Evolutionary conservation across 176 grass and related monocot species (phyloP).

Genomic region (Cenchrus fungigraminus): DNA sequence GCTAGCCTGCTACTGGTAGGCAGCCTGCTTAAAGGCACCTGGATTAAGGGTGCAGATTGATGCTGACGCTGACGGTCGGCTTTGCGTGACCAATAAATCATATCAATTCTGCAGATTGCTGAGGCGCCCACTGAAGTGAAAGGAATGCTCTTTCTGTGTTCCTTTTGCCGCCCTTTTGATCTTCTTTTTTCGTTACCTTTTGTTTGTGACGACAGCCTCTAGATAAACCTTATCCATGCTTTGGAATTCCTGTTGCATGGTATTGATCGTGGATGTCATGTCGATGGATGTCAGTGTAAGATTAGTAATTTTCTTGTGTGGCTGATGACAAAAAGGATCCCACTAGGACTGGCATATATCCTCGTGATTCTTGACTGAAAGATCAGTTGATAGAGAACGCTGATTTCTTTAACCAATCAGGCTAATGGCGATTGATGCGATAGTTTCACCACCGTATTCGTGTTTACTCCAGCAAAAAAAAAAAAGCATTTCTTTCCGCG

Average conservation of each 20-base stretch:
- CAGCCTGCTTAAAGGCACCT: background rate
- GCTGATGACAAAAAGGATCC: background rate
- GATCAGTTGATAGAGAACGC: background rate
- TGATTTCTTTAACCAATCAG: too few species aligned
- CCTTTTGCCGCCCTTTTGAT: background rate
- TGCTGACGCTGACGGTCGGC: background rate
- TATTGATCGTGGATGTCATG: background rate
- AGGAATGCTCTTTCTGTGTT: background rate
- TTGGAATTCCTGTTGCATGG: background rate
- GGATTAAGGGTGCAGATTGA: background rate
- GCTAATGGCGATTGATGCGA: slow-evolving; percentile 9
- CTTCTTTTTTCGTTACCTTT: slow-evolving; percentile 1
- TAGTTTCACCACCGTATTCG: background rate
- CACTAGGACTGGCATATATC: background rate
- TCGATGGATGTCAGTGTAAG: background rate
- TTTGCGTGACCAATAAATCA: background rate
- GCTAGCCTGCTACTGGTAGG: background rate
- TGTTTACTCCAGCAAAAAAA: background rate
- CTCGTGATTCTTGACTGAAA: slow-evolving; percentile 8
- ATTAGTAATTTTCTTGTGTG: background rate
- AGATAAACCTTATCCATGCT: background rate
- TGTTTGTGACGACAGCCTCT: background rate
- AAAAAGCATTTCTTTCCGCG: background rate
- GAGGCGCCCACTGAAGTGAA: background rate
- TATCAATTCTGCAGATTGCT: background rate